phyloP scores from a whole-genome alignment of 2,329 filamentous ascomycete genomes.

The Cladorrhinum sp. region DNA sequence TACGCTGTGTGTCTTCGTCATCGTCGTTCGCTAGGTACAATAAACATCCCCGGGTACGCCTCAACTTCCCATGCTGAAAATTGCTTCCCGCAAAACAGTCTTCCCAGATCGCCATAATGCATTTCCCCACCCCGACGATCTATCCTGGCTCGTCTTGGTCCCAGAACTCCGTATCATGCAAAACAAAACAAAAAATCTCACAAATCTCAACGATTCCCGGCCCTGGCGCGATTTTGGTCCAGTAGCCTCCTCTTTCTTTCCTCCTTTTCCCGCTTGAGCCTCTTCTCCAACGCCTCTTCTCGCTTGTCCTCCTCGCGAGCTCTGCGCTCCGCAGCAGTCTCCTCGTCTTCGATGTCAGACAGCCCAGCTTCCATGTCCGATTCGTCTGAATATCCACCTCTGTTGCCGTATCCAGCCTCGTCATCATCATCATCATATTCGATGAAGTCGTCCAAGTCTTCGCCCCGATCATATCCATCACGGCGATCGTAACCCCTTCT shows the following conservation, averaged over 20 bases:
- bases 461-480: slow-evolving; percentile 39
- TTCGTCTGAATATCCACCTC: slow-evolving; percentile 46
- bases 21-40: background rate
- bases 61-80: slow-evolving; percentile 4
- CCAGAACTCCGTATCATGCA: slow-evolving; percentile 3
- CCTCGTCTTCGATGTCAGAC: slow-evolving; percentile 71
- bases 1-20: background rate
- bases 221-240: slow-evolving; percentile 17
- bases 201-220: slow-evolving; percentile 15
- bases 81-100: slow-evolving; percentile 5
- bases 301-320: slow-evolving; percentile 67
- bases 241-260: slow-evolving; percentile 42
- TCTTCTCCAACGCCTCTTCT: slow-evolving; percentile 60
- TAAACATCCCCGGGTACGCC: background rate
- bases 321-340: slow-evolving; percentile 57
- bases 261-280: slow-evolving; percentile 60
- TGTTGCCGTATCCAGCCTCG: slow-evolving; percentile 29
- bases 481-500: slow-evolving; percentile 56
- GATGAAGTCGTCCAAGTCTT: slow-evolving; percentile 56
- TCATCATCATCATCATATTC: slow-evolving; percentile 59
- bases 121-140: background rate
- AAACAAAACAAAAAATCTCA: background rate
- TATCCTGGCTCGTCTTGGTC: background rate
- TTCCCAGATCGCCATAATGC: slow-evolving; percentile 2
- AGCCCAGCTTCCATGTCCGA: slow-evolving; percentile 78